Evolutionary conservation across 345 rosid genomes (phyloP).

Genomic region (Trapa incisa): DNA sequence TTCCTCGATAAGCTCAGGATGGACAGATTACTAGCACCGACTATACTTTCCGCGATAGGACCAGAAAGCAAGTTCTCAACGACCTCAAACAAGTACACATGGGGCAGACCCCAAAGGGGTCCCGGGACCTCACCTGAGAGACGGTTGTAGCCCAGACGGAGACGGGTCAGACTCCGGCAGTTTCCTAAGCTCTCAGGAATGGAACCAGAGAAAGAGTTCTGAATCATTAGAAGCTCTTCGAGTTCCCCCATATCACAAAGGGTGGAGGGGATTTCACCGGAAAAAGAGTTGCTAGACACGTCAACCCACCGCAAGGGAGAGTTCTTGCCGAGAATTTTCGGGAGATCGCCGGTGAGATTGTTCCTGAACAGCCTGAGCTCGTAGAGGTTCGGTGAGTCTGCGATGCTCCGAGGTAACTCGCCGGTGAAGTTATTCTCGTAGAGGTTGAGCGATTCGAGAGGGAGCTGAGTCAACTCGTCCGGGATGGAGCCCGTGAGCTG

Average conservation of each 20-base stretch:
- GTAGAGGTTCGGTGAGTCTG: constrained; percentile 55
- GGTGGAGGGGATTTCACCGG: constrained; percentile 49
- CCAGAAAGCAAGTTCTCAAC: constrained; percentile 57
- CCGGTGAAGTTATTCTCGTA: constrained; percentile 72
- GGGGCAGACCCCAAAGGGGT: constrained; percentile 87
- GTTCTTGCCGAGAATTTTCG: constrained; percentile 55
- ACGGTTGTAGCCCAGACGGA: constrained; percentile 56
- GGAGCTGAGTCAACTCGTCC: constrained; percentile 59
- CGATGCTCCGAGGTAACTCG: constrained; percentile 46
- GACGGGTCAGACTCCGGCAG: constrained; percentile 58
- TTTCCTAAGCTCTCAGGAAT: constrained; percentile 46
- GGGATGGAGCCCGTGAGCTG: constrained; percentile 55
- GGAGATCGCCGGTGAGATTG: constrained; percentile 51
- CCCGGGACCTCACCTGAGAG: constrained; percentile 69
- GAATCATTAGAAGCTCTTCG: constrained; percentile 59
- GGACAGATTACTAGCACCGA: constrained; percentile 57
- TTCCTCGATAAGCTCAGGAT: constrained; percentile 49
- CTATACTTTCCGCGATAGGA: constrained; percentile 38
- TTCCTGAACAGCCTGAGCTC: constrained; percentile 76
- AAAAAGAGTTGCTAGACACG: constrained; percentile 52
- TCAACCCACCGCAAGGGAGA: constrained; percentile 75
- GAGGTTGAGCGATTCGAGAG: constrained; percentile 71
- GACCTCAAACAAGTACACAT: constrained; percentile 59
- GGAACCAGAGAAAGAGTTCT: constrained; percentile 55
- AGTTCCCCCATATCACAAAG: constrained; percentile 56